Evolutionary conservation across 202 grass and related monocot genomes (phyloP).

Genomic region (Cymbopogon flexuosus): DNA sequence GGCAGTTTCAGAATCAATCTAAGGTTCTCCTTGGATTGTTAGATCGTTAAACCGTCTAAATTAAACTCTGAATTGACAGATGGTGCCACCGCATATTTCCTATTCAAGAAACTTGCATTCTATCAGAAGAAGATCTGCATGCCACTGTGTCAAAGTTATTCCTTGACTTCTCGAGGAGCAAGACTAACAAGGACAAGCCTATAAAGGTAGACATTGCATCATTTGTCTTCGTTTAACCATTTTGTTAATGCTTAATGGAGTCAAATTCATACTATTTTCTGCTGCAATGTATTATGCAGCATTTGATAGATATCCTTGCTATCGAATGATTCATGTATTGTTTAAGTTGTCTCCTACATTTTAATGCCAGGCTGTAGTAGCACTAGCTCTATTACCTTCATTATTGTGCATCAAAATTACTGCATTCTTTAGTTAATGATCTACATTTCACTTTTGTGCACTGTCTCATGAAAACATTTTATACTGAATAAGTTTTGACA

Average conservation of each 20-base stretch:
- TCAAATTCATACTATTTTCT: conserved; percentile 4
- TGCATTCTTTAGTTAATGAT: neutral
- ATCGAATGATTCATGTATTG: neutral
- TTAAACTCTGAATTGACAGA: conserved; percentile 45
- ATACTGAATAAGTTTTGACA: conserved; percentile 20
- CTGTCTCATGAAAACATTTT: conserved; percentile 25
- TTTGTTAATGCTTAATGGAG: neutral
- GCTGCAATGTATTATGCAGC: neutral
- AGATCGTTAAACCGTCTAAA: conserved; percentile 7
- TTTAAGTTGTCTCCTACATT: conserved; percentile 10
- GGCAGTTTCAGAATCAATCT: neutral
- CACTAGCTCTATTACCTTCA: neutral
- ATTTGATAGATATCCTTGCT: neutral
- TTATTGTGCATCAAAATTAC: conserved; percentile 13
- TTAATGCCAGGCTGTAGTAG: neutral
- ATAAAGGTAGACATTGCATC: conserved; percentile 54
- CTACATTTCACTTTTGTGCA: neutral
- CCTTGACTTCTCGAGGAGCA: conserved; percentile 43
- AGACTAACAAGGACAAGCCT: conserved; percentile 40
- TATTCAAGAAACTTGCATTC: conserved; percentile 85
- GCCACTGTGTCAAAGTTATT: conserved; percentile 76
- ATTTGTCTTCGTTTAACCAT: neutral
- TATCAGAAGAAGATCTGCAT: conserved; percentile 64
- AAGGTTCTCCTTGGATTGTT: conserved; percentile 1
- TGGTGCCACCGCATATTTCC: conserved; percentile 97